Evolutionary conservation across 169 alveolate species (phyloP).

Genomic region (Plasmodium billcollinsi): DNA sequence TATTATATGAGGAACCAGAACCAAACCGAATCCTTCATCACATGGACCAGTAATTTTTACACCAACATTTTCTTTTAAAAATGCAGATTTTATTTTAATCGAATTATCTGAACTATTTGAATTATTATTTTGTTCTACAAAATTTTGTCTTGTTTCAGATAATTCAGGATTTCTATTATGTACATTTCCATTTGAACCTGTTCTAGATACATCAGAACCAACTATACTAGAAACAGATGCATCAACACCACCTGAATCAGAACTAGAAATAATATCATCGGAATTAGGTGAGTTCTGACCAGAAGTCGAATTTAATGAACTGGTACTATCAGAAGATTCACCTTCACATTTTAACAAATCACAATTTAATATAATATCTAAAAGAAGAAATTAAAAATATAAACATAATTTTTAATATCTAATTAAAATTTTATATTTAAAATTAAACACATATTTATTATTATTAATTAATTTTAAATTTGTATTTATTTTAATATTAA

Average conservation of each 20-base stretch:
- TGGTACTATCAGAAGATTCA: too few relatives aligned
- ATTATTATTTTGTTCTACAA: background rate
- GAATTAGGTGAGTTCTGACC: too few relatives aligned
- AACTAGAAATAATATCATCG: too few relatives aligned
- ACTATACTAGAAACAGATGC: background rate
- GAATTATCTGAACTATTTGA: background rate
- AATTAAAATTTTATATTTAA: too few relatives aligned
- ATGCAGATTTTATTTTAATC: background rate
- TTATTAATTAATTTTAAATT: too few relatives aligned
- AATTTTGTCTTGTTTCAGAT: background rate
- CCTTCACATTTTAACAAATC: conserved; percentile 8
- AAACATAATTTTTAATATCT: too few relatives aligned
- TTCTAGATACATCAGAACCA: background rate
- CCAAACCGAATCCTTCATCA: background rate
- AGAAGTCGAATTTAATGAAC: too few relatives aligned
- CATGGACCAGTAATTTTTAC: conserved; percentile 19
- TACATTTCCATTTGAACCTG: background rate
- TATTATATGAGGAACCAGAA: conserved; percentile 17
- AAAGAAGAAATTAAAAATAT: background rate
- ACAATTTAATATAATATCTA: conserved; percentile 17
- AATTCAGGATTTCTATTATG: background rate
- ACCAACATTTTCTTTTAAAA: conserved; percentile 3
- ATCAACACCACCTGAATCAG: too few relatives aligned
- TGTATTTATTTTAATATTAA: too few relatives aligned
- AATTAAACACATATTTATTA: too few relatives aligned